phyloP scores from a whole-genome alignment of 345 rosid species.

The Melastoma malabathricum region DNA sequence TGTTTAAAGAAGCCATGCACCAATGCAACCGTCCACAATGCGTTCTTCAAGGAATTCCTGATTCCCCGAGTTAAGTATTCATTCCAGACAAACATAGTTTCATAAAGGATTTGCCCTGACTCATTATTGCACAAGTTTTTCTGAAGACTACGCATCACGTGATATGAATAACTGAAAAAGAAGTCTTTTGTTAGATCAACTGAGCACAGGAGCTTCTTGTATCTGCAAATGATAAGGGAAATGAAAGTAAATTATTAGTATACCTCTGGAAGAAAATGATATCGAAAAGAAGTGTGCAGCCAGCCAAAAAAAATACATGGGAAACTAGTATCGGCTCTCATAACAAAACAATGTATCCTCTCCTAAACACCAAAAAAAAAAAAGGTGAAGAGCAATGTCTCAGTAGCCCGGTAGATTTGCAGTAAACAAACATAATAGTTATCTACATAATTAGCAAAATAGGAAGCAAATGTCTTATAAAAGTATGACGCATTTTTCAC shows the following conservation, averaged over 20 bases:
- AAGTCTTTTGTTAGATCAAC: conserved; percentile 96
- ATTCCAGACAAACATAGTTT: conserved; percentile 94
- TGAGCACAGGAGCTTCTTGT: conserved; percentile 87
- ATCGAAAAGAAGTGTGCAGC: not conserved
- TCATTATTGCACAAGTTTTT: conserved; percentile 41
- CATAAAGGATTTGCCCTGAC: conserved; percentile 44
- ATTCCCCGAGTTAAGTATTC: conserved; percentile 76
- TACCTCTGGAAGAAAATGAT: not conserved
- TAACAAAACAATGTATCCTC: no score
- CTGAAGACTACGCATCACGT: conserved; percentile 82
- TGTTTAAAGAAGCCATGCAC: conserved; percentile 94
- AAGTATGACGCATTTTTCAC: no score
- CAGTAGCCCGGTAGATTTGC: conserved; percentile 48
- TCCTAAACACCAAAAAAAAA: no score
- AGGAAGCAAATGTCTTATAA: conserved; percentile 8
- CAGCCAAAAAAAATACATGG: no score
- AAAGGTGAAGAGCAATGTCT: no score
- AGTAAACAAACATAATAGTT: conserved; percentile 38
- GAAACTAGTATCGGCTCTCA: no score
- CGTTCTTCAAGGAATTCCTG: conserved; percentile 50
- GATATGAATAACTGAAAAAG: conserved; percentile 94
- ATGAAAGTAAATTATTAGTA: conserved; percentile 7
- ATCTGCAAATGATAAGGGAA: conserved; percentile 41
- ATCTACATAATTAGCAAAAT: conserved; percentile 33
- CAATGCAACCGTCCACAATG: conserved; percentile 87